Evolutionary conservation across 1,139 yeast genomes (phyloP), one percentile per base, ranked within the genome.

Genomic region (Suhomyces guaymorum): DNA sequence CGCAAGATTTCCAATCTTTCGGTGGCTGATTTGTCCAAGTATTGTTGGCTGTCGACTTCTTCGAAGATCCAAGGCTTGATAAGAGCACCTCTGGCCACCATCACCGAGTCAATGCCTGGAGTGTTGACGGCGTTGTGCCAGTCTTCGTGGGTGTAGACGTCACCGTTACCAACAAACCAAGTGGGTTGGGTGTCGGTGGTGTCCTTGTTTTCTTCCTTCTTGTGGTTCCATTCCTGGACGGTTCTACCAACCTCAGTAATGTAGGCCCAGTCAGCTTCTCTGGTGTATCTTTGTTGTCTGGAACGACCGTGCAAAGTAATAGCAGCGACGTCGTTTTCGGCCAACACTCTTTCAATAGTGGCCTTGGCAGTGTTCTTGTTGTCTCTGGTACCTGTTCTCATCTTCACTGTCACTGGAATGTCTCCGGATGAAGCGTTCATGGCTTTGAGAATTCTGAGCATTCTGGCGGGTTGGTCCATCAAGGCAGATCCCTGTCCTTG

Each of bases 61-160:
- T 94, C 97, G 52, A 92, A 92, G 32, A 92, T 87, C 99, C 99
- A 92, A 30, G 99, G 99, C 62, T 94, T 92, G 58, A 94, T 90
- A 47, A 92, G 75, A 1, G 97, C 97, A 36, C 97, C 98, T 51
- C 99, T 77, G 2, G 98, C 98, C 37, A 94, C 90, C 97, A 94
- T 92, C 15, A 89, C 95, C 23, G 94, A 80, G 61, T 94, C 98
- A 36, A 90, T 80, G 12, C 88, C 86, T 22, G 78, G 77, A 29
- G 78, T 72, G 24, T 74, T 73, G 27, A 81, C 70, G n/a, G 85
- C 90, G 26, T 72, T 71, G 58, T 88, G 76, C 96, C 96, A 92
- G 56, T 92, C 98, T 52, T 84, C 85, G 65, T 76, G 80, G 15
- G 87, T 83, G 63, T 73, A 90, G 29, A 89, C 78, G 60, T 92